Evolutionary conservation across 2,329 filamentous ascomycete genomes (phyloP).

Genomic region (Clonostachys solani): DNA sequence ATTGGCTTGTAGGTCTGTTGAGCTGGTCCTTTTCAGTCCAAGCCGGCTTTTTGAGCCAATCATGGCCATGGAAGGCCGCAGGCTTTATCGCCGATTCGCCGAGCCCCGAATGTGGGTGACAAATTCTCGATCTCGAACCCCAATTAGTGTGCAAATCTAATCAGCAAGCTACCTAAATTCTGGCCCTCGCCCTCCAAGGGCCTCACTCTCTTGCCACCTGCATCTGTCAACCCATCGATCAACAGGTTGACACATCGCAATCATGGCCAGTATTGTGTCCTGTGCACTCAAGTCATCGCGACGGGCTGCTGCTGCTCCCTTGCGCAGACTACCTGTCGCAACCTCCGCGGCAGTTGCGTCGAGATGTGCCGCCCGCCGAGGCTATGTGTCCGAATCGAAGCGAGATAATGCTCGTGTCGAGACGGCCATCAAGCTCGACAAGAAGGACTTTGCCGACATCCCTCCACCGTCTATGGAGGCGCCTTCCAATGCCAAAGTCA

Average conservation of each 20-base stretch:
- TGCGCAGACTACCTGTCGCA: constrained; percentile 20
- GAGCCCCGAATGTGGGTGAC: constrained; percentile 24
- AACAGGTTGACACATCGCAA: constrained; percentile 4
- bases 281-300: constrained; percentile 73
- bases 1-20: not conserved
- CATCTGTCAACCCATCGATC: constrained; percentile 3
- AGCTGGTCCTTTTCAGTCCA: not conserved
- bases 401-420: constrained; percentile 79
- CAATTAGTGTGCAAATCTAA: constrained; percentile 4
- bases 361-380: constrained; percentile 37
- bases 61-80: constrained; percentile 7
- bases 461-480: constrained; percentile 21
- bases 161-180: constrained; percentile 7
- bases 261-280: constrained; percentile 64
- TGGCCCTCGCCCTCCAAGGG: constrained; percentile 8
- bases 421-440: constrained; percentile 80
- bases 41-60: constrained; percentile 21
- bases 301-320: constrained; percentile 35
- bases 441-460: constrained; percentile 70
- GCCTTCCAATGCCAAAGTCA: constrained; percentile 57
- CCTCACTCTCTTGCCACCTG: constrained; percentile 3
- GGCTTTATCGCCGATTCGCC: constrained; percentile 27
- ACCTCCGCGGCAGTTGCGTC: constrained; percentile 19
- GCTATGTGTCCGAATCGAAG: constrained; percentile 83
- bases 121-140: constrained; percentile 20